These are phyloP conservation scores for Amborella trichopoda DNA, from an alignment of 164 flowering plant genomes.

Conservation along the genomic window DNA sequence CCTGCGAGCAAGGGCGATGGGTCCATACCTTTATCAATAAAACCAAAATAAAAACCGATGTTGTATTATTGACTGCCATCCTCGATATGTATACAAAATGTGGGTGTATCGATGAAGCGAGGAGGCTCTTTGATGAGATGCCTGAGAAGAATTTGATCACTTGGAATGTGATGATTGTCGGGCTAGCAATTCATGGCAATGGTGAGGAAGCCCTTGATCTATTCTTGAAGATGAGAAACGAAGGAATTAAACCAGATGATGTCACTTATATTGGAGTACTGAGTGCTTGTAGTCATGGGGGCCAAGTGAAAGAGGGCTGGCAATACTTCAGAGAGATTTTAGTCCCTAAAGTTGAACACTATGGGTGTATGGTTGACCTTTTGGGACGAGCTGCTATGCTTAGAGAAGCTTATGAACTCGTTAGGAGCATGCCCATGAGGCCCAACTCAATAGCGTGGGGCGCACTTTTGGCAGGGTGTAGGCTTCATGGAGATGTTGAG, in stretches of 20 bases:
- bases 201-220: conserved; percentile 16
- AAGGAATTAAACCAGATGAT: conserved; percentile 20
- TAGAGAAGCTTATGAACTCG: conserved; percentile 17
- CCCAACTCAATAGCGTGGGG: conserved; percentile 28
- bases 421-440: conserved; percentile 21
- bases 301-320: conserved; percentile 19
- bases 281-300: conserved; percentile 39
- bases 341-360: conserved; percentile 17
- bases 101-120: conserved; percentile 20
- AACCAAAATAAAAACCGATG: conserved; percentile 18
- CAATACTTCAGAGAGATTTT: conserved; percentile 18
- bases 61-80: conserved; percentile 26
- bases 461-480: conserved; percentile 35
- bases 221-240: conserved; percentile 19
- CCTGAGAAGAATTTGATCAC: conserved; percentile 19
- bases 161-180: conserved; percentile 29
- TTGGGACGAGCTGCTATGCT: conserved; percentile 25
- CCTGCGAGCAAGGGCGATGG: conserved; percentile 32
- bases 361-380: conserved; percentile 31
- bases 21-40: conserved; percentile 40
- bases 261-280: conserved; percentile 18
- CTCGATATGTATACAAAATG: conserved; percentile 27
- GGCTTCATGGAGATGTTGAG: conserved; percentile 23
- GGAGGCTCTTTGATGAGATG: conserved; percentile 15
- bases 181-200: conserved; percentile 27